These are phyloP conservation scores for Mycosphaerella arachidis DNA, from an alignment of 2,329 filamentous ascomycete species.

Conservation along the genomic window DNA sequence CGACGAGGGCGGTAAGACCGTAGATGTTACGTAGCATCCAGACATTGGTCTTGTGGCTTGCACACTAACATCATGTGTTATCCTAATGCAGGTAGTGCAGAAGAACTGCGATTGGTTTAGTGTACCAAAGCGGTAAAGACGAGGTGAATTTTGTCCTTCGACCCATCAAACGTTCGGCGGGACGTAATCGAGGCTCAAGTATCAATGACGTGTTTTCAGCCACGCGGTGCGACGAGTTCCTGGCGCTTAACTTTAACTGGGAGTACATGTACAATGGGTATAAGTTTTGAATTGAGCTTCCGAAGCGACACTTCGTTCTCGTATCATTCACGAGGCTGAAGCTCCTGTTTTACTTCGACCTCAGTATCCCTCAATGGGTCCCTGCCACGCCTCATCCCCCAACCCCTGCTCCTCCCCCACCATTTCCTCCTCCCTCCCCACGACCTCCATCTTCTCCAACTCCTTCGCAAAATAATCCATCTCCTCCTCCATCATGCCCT, in stretches of 20 bases:
- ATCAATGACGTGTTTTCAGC: neutral
- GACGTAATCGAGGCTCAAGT: neutral
- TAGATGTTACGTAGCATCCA: neutral
- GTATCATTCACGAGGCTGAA: too few relatives aligned
- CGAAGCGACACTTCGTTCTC: too few relatives aligned
- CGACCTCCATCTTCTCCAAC: conserved; percentile 48
- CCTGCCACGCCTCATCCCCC: conserved; percentile 20
- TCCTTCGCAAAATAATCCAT: conserved; percentile 48
- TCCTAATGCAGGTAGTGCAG: neutral
- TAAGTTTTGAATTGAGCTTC: too few relatives aligned
- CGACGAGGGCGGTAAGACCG: neutral
- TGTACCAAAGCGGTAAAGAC: neutral
- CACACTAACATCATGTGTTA: neutral
- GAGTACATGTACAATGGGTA: too few relatives aligned
- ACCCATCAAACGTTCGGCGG: too few relatives aligned
- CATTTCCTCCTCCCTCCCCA: conserved; percentile 15
- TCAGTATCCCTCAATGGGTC: conserved; percentile 30
- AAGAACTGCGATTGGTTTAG: neutral
- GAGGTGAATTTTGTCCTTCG: neutral
- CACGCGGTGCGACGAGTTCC: neutral
- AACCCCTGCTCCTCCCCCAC: conserved; percentile 18
- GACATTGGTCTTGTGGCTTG: neutral
- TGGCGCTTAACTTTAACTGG: neutral
- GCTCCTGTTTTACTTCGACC: too few relatives aligned
- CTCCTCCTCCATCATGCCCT: conserved; percentile 39